Conservation (phyloP, 805 yeast species). For the Candida andamanensis region DNA sequence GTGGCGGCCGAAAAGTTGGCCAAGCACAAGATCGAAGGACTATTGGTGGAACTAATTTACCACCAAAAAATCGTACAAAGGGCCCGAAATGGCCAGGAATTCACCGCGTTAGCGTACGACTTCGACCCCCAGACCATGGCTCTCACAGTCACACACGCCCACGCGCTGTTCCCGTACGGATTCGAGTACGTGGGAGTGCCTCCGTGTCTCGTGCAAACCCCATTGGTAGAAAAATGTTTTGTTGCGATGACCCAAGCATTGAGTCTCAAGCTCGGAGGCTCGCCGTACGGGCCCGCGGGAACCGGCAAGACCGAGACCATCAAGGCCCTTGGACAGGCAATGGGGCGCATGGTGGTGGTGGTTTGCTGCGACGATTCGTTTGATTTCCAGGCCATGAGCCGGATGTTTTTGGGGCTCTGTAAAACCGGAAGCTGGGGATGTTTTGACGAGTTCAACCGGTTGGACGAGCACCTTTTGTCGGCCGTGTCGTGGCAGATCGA, state of each 20-base stretch:
- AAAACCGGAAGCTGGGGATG: constrained; percentile 92
- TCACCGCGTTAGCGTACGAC: constrained; percentile 8
- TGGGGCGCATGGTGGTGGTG: constrained; percentile 79
- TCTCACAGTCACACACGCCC: constrained; percentile 49
- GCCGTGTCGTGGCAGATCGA: constrained; percentile 82
- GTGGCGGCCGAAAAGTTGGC: not conserved
- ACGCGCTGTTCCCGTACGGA: constrained; percentile 56
- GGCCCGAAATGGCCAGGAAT: constrained; percentile 7
- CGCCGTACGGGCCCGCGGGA: constrained; percentile 95
- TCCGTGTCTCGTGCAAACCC: constrained; percentile 71
- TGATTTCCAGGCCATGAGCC: constrained; percentile 71
- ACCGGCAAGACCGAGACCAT: constrained; percentile 94
- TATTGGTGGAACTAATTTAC: constrained; percentile 66
- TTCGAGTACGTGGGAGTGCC: constrained; percentile 78
- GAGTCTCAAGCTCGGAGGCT: constrained; percentile 74
- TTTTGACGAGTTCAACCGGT: constrained; percentile 89
- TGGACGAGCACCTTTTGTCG: constrained; percentile 66
- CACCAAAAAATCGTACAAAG: constrained; percentile 36
- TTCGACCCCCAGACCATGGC: constrained; percentile 10
- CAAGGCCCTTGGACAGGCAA: constrained; percentile 72
- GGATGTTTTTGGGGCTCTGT: constrained; percentile 74
- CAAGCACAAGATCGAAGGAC: constrained; percentile 42
- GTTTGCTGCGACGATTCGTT: constrained; percentile 90
- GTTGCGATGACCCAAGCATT: constrained; percentile 71
- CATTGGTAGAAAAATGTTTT: constrained; percentile 60